phyloP scores from a whole-genome alignment of 1,284 basidiomycete genomes.

The Albatrellus sp. region DNA sequence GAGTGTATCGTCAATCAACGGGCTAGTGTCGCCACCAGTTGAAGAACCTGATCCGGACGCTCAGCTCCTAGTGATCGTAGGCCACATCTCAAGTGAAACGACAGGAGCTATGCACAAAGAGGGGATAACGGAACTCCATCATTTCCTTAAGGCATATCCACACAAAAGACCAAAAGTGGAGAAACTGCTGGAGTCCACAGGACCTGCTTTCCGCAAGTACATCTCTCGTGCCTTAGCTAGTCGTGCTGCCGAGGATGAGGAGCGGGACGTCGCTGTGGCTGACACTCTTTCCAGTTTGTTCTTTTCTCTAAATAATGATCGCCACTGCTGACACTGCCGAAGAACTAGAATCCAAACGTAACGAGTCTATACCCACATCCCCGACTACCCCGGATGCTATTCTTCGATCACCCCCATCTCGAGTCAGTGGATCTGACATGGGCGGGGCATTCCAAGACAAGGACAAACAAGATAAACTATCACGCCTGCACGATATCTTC shows the following conservation, averaged over 20 bases:
- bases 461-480: constrained; percentile 43
- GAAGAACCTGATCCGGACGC: constrained; percentile 75
- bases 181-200: constrained; percentile 72
- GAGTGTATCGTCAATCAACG: constrained; percentile 46
- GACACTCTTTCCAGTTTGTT: constrained; percentile 66
- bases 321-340: constrained; percentile 1
- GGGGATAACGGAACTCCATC: constrained; percentile 92
- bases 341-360: constrained; percentile 55
- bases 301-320: background rate
- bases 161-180: constrained; percentile 81
- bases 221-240: constrained; percentile 73
- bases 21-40: constrained; percentile 31
- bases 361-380: constrained; percentile 5
- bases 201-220: constrained; percentile 74
- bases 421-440: constrained; percentile 19
- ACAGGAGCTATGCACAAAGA: constrained; percentile 76
- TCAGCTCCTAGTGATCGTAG: constrained; percentile 74
- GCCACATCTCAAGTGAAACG: constrained; percentile 81
- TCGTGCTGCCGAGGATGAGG: constrained; percentile 76
- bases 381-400: background rate
- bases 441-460: constrained; percentile 20
- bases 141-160: constrained; percentile 87
- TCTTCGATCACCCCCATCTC: constrained; percentile 17
- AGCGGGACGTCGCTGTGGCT: constrained; percentile 63
- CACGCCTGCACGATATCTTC: constrained; percentile 67